phyloP scores from a whole-genome alignment of 306 rosid genomes.

The Leucaena leucocephala region DNA sequence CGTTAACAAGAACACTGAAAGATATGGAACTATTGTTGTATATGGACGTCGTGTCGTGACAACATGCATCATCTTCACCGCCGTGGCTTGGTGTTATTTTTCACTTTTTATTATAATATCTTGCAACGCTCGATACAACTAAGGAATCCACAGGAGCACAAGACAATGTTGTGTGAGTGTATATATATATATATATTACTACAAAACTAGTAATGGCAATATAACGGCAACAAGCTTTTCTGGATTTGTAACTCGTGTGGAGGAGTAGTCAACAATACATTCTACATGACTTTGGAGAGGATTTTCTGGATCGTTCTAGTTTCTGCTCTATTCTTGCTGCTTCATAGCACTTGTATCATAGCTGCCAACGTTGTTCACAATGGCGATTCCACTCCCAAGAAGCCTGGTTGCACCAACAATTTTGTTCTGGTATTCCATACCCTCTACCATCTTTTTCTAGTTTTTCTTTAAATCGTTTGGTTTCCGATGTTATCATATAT shows the following conservation, averaged over 20 bases:
- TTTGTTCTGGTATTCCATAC: conserved; percentile 73
- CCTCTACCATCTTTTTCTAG: conserved; percentile 24
- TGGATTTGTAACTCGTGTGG: background rate
- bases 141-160: background rate
- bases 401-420: conserved; percentile 87
- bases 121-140: background rate
- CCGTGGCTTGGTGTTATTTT: background rate
- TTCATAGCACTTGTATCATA: conserved; percentile 39
- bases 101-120: background rate
- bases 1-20: background rate
- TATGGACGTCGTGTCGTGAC: conserved; percentile 2
- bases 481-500: background rate
- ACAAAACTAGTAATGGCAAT: background rate
- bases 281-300: conserved; percentile 60
- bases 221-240: background rate
- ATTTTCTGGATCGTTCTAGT: conserved; percentile 39
- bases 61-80: conserved; percentile 6
- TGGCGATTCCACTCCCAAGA: conserved; percentile 79
- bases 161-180: background rate
- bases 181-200: background rate
- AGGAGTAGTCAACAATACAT: background rate
- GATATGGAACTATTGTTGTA: background rate
- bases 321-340: conserved; percentile 44
- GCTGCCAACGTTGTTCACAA: conserved; percentile 85
- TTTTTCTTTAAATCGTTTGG: conserved; percentile 29